Evolutionary conservation across 768 basidiomycete genomes (phyloP).

Genomic region (Tephrocybe sp.): DNA sequence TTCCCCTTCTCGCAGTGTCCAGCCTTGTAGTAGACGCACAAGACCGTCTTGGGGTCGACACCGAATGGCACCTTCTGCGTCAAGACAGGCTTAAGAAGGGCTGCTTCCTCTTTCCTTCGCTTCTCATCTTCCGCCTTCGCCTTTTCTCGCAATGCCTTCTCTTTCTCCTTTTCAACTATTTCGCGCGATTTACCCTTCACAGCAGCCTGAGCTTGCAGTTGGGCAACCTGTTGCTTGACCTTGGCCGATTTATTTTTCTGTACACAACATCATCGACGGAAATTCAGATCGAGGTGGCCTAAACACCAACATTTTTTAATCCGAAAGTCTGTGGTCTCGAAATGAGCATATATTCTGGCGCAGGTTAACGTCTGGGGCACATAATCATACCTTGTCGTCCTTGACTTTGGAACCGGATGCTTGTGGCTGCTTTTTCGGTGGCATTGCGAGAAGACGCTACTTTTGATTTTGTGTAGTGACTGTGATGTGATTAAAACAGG

Average conservation of each 20-base stretch:
- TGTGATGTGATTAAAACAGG: background rate
- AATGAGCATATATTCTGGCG: conserved; percentile 7
- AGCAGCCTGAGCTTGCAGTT: conserved; percentile 76
- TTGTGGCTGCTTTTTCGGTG: conserved; percentile 24
- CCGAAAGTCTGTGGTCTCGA: conserved; percentile 20
- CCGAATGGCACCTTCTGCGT: conserved; percentile 90
- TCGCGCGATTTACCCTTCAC: conserved; percentile 80
- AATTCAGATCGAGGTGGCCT: background rate
- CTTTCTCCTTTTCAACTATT: conserved; percentile 80
- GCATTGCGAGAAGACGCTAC: conserved; percentile 16
- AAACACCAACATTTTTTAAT: conserved; percentile 21
- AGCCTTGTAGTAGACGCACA: conserved; percentile 92
- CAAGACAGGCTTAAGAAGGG: conserved; percentile 78
- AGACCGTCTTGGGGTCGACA: conserved; percentile 92
- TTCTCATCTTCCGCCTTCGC: conserved; percentile 81
- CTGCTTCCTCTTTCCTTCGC: conserved; percentile 81
- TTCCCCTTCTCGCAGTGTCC: conserved; percentile 91
- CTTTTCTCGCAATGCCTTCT: conserved; percentile 76
- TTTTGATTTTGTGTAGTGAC: conserved; percentile 7
- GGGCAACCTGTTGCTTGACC: conserved; percentile 83
- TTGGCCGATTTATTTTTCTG: conserved; percentile 95
- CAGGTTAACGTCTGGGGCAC: conserved; percentile 1
- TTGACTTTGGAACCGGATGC: conserved; percentile 23
- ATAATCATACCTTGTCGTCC: conserved; percentile 25
- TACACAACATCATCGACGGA: conserved; percentile 10